Evolutionary conservation across 139 green algal genomes (phyloP).

Genomic region (Chlorella sp.): DNA sequence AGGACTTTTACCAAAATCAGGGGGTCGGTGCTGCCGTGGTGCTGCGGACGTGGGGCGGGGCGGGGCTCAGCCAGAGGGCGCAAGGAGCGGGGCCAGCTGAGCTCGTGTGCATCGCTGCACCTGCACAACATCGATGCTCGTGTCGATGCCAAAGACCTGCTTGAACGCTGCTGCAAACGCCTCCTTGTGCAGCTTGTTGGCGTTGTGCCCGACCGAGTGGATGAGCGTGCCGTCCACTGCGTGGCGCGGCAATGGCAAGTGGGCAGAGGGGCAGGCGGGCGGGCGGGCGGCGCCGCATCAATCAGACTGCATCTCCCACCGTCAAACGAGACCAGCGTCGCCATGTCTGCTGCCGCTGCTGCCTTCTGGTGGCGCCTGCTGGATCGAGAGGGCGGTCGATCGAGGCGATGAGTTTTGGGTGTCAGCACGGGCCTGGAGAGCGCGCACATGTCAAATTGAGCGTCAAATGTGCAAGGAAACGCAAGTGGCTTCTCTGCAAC

Average conservation of each 20-base stretch:
- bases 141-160: constrained; percentile 59
- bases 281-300: neutral
- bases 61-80: no score
- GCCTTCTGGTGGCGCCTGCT: no score
- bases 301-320: neutral
- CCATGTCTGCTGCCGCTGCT: neutral
- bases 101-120: no score
- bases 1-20: constrained; percentile 60
- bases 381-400: no score
- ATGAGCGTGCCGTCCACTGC: constrained; percentile 71
- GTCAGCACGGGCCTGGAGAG: no score
- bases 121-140: constrained; percentile 64
- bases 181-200: constrained; percentile 72
- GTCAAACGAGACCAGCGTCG: constrained; percentile 13
- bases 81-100: no score
- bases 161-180: constrained; percentile 57
- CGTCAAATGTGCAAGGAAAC: no score
- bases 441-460: no score
- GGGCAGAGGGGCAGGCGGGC: neutral
- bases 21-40: constrained; percentile 70
- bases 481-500: no score
- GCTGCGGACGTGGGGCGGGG: no score
- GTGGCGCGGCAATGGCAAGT: neutral
- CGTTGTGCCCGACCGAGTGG: constrained; percentile 36
- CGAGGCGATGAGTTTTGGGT: neutral